Evolutionary conservation across 108 stramenopile genomes (phyloP).

Genomic region (Cyclotella sp.): DNA sequence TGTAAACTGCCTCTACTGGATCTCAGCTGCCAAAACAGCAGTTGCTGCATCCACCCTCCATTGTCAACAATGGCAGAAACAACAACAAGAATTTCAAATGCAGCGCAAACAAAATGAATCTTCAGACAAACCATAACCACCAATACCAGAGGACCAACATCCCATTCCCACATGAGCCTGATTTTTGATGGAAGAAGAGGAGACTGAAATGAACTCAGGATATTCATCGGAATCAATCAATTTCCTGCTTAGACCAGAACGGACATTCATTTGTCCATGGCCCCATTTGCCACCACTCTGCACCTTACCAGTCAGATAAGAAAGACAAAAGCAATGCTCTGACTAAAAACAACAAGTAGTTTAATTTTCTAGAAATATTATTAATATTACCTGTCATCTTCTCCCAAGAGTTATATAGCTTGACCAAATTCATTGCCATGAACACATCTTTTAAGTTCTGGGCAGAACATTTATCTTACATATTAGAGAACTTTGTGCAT

Average conservation of each 20-base stretch:
- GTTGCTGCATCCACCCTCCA: constrained; percentile 2
- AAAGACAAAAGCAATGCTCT: constrained; percentile 7
- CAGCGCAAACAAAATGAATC: not conserved
- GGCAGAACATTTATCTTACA: too few species aligned
- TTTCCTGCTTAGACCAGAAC: not conserved
- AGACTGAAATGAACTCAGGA: not conserved
- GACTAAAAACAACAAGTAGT: not conserved
- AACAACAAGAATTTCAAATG: not conserved
- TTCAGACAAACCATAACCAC: not conserved
- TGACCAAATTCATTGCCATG: too few species aligned
- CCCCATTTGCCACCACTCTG: constrained; percentile 4
- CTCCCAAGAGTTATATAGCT: too few species aligned
- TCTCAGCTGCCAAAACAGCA: not conserved
- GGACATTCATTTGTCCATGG: not conserved
- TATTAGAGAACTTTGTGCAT: too few species aligned
- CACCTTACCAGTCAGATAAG: not conserved
- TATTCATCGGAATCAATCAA: not conserved
- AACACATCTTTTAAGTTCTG: too few species aligned
- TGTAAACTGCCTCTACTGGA: not conserved
- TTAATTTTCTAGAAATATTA: not conserved
- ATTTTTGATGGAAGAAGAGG: not conserved
- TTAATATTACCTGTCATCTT: too few species aligned
- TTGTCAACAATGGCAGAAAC: not conserved
- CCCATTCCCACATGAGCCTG: not conserved
- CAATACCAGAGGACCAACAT: not conserved